Evolutionary conservation across 2,329 filamentous ascomycete species (phyloP), one percentile per base, ranked within the genome.

Genomic region (Eutypella sp.): DNA sequence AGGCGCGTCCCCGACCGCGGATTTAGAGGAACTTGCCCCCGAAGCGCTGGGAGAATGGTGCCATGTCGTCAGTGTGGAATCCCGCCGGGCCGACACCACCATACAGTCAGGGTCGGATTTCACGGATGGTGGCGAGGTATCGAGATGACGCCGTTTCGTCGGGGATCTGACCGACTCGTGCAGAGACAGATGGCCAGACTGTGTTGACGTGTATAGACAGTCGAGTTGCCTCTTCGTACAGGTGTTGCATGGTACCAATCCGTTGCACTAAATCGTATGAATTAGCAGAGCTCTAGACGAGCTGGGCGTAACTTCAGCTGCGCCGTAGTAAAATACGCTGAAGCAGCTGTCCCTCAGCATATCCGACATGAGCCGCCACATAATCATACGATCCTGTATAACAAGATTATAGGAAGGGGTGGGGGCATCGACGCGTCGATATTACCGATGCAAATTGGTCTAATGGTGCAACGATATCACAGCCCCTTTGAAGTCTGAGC

Each of bases 221-320:
- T 53, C 57, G 45, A 74, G 59, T 18, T 58, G 66, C 60, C 77
- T 73, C 64, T 79, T 82, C 38, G 68, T 65, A 63, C 81, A 84
- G 20, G 75, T 78, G 47, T 71, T 72, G 62, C 81, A 84, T 31
- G 79, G 79, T 42, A 67, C 70, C 40, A 70, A 57, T 22, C 79
- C 79, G 63, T 83, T 79, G 62, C 79, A 83, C 79, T 83, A 52
- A 47, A 42, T 48, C 23, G 13, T 39, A 5, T 9, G 19, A 22
- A 23, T 39, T 23, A 39, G 19, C 19, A 37, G 27, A 37, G 42
- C 46, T 9, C 41, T 45, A 8, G 45, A 48, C 20, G 15, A 20
- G 19, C 3, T 10, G 15, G 11, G 15, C 20, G 19, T 16, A n/a
- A 37, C 22, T 20, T 5, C 19, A 0, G 4, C 36, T 20, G 36